Evolutionary conservation across 2,329 filamentous ascomycete species (phyloP).

Genomic region (Colletotrichum nymphaeae): DNA sequence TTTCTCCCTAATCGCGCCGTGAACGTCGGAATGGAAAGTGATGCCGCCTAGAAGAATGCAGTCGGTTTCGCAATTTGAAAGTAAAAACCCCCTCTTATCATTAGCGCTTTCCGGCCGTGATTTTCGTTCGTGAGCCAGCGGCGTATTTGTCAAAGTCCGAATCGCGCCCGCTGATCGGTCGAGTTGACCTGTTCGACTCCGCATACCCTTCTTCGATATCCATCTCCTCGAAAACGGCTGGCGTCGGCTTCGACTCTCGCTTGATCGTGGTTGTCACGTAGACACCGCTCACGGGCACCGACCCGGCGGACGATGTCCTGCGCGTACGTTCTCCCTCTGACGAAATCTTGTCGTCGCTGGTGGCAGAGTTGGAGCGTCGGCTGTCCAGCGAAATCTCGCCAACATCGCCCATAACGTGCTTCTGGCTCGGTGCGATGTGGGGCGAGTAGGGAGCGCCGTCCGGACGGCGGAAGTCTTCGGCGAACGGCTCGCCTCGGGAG

Average conservation of each 20-base stretch:
- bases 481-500: constrained; percentile 5
- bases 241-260: constrained; percentile 44
- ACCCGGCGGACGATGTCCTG: background rate
- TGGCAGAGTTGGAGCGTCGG: background rate
- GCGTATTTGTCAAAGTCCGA: background rate
- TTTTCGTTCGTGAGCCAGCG: constrained; percentile 11
- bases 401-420: constrained; percentile 40
- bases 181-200: background rate
- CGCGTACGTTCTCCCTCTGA: background rate
- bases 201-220: constrained; percentile 16
- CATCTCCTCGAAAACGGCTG: constrained; percentile 15
- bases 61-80: background rate
- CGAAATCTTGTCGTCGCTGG: constrained; percentile 22
- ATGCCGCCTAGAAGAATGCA: constrained; percentile 6
- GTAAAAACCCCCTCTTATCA: background rate
- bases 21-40: background rate
- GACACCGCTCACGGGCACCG: constrained; percentile 38
- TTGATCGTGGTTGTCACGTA: constrained; percentile 52
- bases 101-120: constrained; percentile 9
- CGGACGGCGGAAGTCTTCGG: constrained; percentile 11
- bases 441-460: constrained; percentile 17
- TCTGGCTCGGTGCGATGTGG: constrained; percentile 37
- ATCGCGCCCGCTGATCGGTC: background rate
- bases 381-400: constrained; percentile 39
- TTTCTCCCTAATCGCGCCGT: background rate